Base-by-base conservation (phyloP, 2,329 filamentous ascomycete genomes). In the Sordariomycetes sp. region DNA sequence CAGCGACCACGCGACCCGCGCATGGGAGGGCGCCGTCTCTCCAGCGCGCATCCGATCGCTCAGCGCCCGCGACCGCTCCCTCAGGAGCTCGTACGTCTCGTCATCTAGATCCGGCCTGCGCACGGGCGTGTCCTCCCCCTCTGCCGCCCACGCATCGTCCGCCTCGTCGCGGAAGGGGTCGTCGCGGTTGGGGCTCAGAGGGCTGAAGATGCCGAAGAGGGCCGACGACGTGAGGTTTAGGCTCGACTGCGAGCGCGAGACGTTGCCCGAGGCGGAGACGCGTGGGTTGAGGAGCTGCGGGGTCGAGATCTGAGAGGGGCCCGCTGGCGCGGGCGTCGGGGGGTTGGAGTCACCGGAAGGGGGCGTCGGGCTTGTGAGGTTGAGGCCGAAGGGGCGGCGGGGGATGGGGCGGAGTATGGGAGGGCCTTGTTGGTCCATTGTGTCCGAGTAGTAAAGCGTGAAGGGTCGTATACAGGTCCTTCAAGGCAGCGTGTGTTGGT, bases 201-300 rank as follows among this genome's bases (percentile, higher is more conserved):
- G 84, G 12, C 84, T 85, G 74, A 95, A 99, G 65, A 99, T 99
- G 57, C 94, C 92, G 63, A 87, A 88, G 5, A 99, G 80, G 0
- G 94, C 96, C 2, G 90, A 91, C 10, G 88, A 86, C 3, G 90
- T 96, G 60, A 99, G 78, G 67, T 96, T 95, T 66, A 90, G 75
- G 58, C 90, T 81, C 10, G 90, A 96, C 62, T 86, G 83, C 25
- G 85, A 87, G 59, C 89, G 83, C 66, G 56, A 48, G 54, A 59
- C 24, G 55, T 36, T 28, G 59, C 51, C 22, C 51, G 42, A 53
- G 57, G 53, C 25, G 45, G 35, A 54, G 48, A 2, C 65, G 63
- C 34, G 68, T 65, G 52, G 48, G 42, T 25, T 56, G 28, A 56
- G 66, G 62, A 4, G 64, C 60, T 24, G 60, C 54, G 32, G 79